Conservation (phyloP, 1,139 yeast genomes). For the Lodderomyces oxycetoniae region DNA sequence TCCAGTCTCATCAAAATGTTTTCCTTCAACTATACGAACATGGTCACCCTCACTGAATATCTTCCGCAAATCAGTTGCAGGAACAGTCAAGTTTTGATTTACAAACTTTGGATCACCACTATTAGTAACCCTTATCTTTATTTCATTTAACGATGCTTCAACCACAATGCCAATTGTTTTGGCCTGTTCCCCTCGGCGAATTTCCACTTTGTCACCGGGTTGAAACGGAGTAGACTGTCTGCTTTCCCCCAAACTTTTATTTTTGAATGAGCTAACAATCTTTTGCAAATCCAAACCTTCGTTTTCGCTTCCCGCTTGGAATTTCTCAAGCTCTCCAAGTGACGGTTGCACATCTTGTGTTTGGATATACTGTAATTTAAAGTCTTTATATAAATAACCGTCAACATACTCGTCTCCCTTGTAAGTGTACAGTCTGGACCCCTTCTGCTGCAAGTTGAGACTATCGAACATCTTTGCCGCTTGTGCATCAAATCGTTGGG, state of each 20-base stretch:
- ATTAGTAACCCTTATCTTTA: slow-evolving; percentile 53
- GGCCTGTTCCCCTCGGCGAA: slow-evolving; percentile 88
- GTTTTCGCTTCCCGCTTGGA: slow-evolving; percentile 64
- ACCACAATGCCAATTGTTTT: slow-evolving; percentile 80
- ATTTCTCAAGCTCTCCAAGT: slow-evolving; percentile 81
- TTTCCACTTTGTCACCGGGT: slow-evolving; percentile 92
- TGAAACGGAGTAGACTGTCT: slow-evolving; percentile 54
- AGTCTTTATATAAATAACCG: slow-evolving; percentile 83
- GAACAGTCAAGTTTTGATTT: slow-evolving; percentile 57
- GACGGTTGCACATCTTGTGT: slow-evolving; percentile 84
- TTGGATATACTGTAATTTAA: slow-evolving; percentile 74
- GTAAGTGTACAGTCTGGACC: slow-evolving; percentile 69
- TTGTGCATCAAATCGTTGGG: slow-evolving; percentile 76
- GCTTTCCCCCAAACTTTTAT: slow-evolving; percentile 36
- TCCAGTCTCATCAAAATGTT: slow-evolving; percentile 91
- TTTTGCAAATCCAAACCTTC: slow-evolving; percentile 79
- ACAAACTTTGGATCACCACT: slow-evolving; percentile 47
- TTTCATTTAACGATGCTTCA: slow-evolving; percentile 60
- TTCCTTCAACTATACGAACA: slow-evolving; percentile 88
- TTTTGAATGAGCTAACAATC: slow-evolving; percentile 77
- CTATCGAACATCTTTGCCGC: slow-evolving; percentile 54
- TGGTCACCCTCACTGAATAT: slow-evolving; percentile 91
- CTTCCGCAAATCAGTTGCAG: slow-evolving; percentile 76
- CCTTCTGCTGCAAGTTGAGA: slow-evolving; percentile 63
- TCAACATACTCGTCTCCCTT: slow-evolving; percentile 84